Evolutionary conservation across 129 eudicot genomes (phyloP).

Genomic region (Dittrichia graveolens): DNA sequence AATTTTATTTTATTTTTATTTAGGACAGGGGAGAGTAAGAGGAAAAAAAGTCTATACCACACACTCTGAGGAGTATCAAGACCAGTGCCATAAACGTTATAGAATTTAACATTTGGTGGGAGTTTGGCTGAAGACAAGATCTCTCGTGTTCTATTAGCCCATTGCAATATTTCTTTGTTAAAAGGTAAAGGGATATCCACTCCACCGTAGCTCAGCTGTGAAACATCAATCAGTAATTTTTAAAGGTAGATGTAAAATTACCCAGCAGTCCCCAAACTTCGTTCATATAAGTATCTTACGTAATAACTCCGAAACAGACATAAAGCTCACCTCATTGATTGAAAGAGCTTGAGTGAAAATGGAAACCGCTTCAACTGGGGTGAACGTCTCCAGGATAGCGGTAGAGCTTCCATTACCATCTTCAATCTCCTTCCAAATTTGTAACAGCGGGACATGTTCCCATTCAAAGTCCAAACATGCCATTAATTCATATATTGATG

Average conservation of each 20-base stretch:
- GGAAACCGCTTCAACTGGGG: constrained; percentile 61
- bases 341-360: constrained; percentile 75
- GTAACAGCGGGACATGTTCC: constrained; percentile 72
- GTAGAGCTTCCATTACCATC: constrained; percentile 53
- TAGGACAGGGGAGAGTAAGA: neutral
- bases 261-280: neutral
- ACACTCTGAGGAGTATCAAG: constrained; percentile 88
- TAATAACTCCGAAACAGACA: neutral
- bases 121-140: constrained; percentile 69
- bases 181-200: constrained; percentile 78
- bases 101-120: constrained; percentile 80
- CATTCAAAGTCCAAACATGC: constrained; percentile 70
- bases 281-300: neutral
- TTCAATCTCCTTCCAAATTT: constrained; percentile 73
- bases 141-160: constrained; percentile 89
- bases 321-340: constrained; percentile 57
- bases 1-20: neutral
- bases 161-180: constrained; percentile 65
- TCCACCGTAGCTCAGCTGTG: constrained; percentile 62
- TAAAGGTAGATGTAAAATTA: neutral
- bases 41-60: constrained; percentile 48
- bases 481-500: constrained; percentile 95
- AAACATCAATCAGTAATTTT: neutral
- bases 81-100: constrained; percentile 88
- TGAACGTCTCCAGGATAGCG: constrained; percentile 63